These are phyloP conservation scores for Kalanchoe fedtschenkoi DNA, from an alignment of 164 flowering plant genomes.

Conservation along the genomic window DNA sequence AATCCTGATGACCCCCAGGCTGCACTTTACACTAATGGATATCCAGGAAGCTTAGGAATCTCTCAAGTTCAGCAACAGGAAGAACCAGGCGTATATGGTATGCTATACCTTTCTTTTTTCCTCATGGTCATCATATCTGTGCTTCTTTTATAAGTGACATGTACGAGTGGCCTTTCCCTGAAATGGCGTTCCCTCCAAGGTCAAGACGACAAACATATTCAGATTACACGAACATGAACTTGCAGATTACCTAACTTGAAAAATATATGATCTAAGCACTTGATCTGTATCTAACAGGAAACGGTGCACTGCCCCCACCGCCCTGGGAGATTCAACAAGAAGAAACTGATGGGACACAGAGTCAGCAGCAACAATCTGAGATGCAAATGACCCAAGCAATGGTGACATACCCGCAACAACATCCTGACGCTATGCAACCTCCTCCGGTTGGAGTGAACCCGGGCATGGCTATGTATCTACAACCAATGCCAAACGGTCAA, in stretches of 20 bases:
- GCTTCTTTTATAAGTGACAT: no score
- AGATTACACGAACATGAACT: no score
- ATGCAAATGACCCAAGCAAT: slow-evolving; percentile 3
- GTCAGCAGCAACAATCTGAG: slow-evolving; percentile 1
- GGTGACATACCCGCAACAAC: neutral
- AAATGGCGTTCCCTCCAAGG: no score
- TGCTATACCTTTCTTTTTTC: neutral
- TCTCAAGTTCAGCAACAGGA: slow-evolving; percentile 4
- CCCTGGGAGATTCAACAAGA: slow-evolving; percentile 8
- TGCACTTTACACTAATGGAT: slow-evolving; percentile 8
- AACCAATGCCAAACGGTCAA: neutral
- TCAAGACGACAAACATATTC: no score
- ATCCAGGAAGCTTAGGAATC: neutral
- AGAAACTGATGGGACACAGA: neutral
- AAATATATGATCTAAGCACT: neutral
- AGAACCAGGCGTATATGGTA: slow-evolving; percentile 4
- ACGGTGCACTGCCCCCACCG: slow-evolving; percentile 2
- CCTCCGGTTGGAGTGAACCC: neutral
- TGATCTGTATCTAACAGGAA: neutral
- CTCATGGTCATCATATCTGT: neutral
- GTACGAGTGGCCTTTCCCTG: slow-evolving; percentile 92
- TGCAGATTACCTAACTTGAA: neutral
- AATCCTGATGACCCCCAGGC: slow-evolving; percentile 9
- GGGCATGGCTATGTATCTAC: slow-evolving; percentile 4
- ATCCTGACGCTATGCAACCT: neutral